phyloP scores from a whole-genome alignment of 306 rosid species.

The Cucumis hystrix region DNA sequence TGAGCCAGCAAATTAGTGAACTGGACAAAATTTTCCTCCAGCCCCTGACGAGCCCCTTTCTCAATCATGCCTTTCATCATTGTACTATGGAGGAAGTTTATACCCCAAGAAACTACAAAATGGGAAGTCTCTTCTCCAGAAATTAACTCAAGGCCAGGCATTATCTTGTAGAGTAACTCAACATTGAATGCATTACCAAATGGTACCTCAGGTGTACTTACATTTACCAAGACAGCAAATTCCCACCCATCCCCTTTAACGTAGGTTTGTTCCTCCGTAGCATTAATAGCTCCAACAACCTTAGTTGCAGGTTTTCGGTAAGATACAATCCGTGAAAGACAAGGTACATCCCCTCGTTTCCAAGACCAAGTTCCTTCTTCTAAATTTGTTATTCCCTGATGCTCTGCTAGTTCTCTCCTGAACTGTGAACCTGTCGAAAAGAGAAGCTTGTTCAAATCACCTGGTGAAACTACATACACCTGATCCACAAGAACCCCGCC shows the following conservation, averaged over 20 bases:
- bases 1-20: slow-evolving; percentile 33
- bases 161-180: slow-evolving; percentile 78
- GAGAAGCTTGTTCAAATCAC: slow-evolving; percentile 42
- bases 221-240: slow-evolving; percentile 37
- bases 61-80: slow-evolving; percentile 80
- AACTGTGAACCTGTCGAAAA: slow-evolving; percentile 65
- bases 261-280: slow-evolving; percentile 75
- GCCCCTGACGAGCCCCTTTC: slow-evolving; percentile 53
- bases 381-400: slow-evolving; percentile 44
- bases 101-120: slow-evolving; percentile 60
- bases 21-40: slow-evolving; percentile 58
- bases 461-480: slow-evolving; percentile 28
- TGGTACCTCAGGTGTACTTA: slow-evolving; percentile 79
- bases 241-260: slow-evolving; percentile 44
- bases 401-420: slow-evolving; percentile 45
- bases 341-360: slow-evolving; percentile 40
- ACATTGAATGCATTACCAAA: slow-evolving; percentile 55
- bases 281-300: slow-evolving; percentile 48
- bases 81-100: slow-evolving; percentile 58
- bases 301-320: slow-evolving; percentile 53
- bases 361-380: slow-evolving; percentile 66
- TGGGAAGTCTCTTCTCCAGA: slow-evolving; percentile 44
- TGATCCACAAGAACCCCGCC: slow-evolving; percentile 73
- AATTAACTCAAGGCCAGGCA: slow-evolving; percentile 38
- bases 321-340: slow-evolving; percentile 49